A percentile compares a stretch with the other conserved stretches of the same genome.
Evolutionary conservation across 306 rosid species (phyloP).

Genomic region (Cucumis cinereus): DNA sequence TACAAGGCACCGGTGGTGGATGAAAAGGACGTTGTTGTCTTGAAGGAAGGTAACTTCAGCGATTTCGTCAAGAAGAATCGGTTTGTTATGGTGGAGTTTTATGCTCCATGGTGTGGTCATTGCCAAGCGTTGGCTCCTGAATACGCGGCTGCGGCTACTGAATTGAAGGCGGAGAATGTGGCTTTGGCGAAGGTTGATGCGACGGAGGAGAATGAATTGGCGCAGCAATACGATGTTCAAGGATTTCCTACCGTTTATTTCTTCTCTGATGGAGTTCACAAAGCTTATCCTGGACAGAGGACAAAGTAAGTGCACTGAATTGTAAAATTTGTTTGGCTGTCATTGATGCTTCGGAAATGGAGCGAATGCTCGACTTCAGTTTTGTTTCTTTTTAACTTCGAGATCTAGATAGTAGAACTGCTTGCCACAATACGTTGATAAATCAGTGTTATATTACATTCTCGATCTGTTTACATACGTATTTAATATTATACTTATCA

Average conservation of each 20-base stretch:
- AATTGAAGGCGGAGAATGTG: conserved; percentile 55
- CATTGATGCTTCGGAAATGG: neutral
- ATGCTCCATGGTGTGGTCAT: conserved; percentile 99
- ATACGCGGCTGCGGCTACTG: conserved; percentile 85
- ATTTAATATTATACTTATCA: neutral
- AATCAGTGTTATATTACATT: neutral
- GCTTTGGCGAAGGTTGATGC: conserved; percentile 80
- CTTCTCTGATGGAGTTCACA: conserved; percentile 68
- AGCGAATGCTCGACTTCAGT: neutral
- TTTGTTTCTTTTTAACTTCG: neutral
- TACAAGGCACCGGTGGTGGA: conserved; percentile 52
- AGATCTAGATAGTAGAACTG: neutral
- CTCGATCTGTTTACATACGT: neutral
- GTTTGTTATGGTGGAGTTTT: conserved; percentile 86
- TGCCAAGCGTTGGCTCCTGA: conserved; percentile 93
- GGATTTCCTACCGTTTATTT: conserved; percentile 74
- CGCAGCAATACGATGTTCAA: conserved; percentile 70
- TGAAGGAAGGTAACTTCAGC: conserved; percentile 71
- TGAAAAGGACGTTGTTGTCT: conserved; percentile 80
- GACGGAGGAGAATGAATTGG: conserved; percentile 68
- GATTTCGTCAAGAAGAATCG: conserved; percentile 40
- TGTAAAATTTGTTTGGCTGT: neutral
- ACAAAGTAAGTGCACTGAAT: conserved; percentile 42
- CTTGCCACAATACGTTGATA: neutral
- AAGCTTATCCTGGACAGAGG: conserved; percentile 66